Evolutionary conservation across 129 eudicot species (phyloP), one percentile per base, ranked within the genome.

Genomic region (Apium graveolens): DNA sequence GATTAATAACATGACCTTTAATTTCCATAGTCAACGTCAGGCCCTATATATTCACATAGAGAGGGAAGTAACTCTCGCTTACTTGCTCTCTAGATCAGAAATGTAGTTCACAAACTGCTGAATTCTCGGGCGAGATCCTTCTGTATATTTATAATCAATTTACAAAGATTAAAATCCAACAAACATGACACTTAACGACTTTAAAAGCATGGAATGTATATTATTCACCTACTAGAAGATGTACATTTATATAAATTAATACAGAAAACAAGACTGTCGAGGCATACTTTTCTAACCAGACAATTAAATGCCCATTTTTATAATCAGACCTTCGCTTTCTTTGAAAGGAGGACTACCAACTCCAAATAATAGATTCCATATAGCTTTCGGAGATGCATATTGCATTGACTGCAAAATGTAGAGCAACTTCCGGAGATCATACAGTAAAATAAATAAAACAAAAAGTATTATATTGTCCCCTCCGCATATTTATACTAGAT

Each of bases 361-460:
- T 79, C 97, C 97, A 85, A 91, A 90, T 76, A 92, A 51, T 79
- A 86, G 73, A 76, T 92, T 95, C 99, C 97, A 95, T 48, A 95
- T 76, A 78, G 97, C 97, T 85, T 92, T 92, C 37, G 95, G 97
- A 72, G 99, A 95, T 82, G 96, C 84, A 82, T 95, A 95, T 76
- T 95, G 99, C 99, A 95, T 90, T 80, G 97, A 90, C 99, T 95
- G 90, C 88, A 90, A 81, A 11, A 79, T 62, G 37, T n/a, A 78
- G 12, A 81, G 75, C 76, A 82, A 76, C 78, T 78, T 49, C 32
- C 75, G 60, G 76, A 26, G 53, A 29, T 37, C 65, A 14, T 31
- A 75, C 35, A 51, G n/a, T 35, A 51, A 7, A 17, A n/a, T n/a
- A 49, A 75, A 32, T 66, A 20, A 75, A 75, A 8, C 27, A 78